Evolutionary conservation across 78 protist species (phyloP).

Genomic region (Dictyostelium purpureum): DNA sequence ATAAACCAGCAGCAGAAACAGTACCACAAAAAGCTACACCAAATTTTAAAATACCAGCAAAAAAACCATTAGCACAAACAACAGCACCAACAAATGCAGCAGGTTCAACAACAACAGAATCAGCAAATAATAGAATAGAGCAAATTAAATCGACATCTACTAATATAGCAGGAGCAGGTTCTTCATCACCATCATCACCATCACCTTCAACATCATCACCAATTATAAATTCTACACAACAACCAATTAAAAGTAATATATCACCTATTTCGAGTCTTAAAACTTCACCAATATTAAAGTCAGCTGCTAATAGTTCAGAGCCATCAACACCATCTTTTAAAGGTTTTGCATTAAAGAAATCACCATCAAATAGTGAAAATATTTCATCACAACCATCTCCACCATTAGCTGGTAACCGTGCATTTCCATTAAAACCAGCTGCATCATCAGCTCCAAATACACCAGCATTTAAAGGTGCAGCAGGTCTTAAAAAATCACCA

Average conservation of each 20-base stretch:
- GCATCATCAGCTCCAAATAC: slow-evolving; percentile 7
- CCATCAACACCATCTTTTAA: not conserved
- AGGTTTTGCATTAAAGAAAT: too few relatives aligned
- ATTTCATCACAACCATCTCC: slow-evolving; percentile 10
- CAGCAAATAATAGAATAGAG: not conserved
- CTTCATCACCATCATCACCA: not conserved
- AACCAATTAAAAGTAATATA: not conserved
- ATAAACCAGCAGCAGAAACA: not conserved
- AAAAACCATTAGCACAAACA: too few relatives aligned
- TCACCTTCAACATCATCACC: not conserved
- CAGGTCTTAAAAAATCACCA: slow-evolving; percentile 1
- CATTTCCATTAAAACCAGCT: slow-evolving; percentile 14
- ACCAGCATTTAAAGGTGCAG: not conserved
- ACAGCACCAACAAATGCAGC: not conserved
- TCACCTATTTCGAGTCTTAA: not conserved
- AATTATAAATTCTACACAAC: not conserved
- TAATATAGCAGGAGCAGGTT: not conserved
- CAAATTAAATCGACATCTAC: not conserved
- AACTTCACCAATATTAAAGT: not conserved
- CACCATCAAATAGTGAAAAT: too few relatives aligned
- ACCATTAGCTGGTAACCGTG: too few relatives aligned
- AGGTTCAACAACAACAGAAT: not conserved
- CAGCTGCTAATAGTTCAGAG: not conserved
- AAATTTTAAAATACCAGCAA: slow-evolving; percentile 28
- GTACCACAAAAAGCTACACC: slow-evolving; percentile 2